Conservation (phyloP, 2,329 filamentous ascomycete genomes). For the Thermoascus crustaceus region DNA sequence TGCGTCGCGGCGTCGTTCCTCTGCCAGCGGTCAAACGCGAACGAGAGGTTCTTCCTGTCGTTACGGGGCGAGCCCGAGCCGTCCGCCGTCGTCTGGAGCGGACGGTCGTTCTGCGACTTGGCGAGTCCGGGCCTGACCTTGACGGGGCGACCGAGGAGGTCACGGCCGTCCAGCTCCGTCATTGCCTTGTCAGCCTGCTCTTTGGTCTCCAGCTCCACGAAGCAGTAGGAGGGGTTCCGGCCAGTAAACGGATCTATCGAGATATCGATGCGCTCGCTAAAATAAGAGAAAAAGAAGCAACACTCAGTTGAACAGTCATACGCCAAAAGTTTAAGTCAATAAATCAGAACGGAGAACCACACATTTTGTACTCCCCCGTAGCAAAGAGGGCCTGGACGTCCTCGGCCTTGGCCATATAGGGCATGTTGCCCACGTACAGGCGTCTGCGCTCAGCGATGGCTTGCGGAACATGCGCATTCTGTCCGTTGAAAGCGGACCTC, state of each 20-base stretch:
- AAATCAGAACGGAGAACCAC: conserved; percentile 8
- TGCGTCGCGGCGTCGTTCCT: conserved; percentile 31
- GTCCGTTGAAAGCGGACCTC: conserved; percentile 23
- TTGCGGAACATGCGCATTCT: conserved; percentile 24
- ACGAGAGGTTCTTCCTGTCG: conserved; percentile 14
- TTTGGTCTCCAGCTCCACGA: conserved; percentile 56
- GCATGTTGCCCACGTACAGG: conserved; percentile 49
- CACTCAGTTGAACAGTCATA: conserved; percentile 6
- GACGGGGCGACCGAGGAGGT: conserved; percentile 51
- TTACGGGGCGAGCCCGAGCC: conserved; percentile 14
- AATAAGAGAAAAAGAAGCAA: conserved; percentile 4
- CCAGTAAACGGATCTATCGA: conserved; percentile 60
- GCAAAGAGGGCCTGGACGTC: conserved; percentile 44
- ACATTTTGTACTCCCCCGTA: conserved; percentile 29
- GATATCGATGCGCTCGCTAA: conserved; percentile 55
- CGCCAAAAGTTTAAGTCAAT: too few relatives aligned
- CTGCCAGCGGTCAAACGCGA: conserved; percentile 37
- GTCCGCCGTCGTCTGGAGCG: conserved; percentile 6
- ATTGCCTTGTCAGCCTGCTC: conserved; percentile 53
- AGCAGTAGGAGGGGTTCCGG: conserved; percentile 66
- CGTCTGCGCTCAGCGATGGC: conserved; percentile 36
- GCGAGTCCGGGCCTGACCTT: conserved; percentile 59
- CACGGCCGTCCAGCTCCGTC: conserved; percentile 45
- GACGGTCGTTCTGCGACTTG: conserved; percentile 35
- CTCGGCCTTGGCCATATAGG: conserved; percentile 45